phyloP scores from a whole-genome alignment of 108 stramenopile genomes.

The Poteriospumella lacustris region DNA sequence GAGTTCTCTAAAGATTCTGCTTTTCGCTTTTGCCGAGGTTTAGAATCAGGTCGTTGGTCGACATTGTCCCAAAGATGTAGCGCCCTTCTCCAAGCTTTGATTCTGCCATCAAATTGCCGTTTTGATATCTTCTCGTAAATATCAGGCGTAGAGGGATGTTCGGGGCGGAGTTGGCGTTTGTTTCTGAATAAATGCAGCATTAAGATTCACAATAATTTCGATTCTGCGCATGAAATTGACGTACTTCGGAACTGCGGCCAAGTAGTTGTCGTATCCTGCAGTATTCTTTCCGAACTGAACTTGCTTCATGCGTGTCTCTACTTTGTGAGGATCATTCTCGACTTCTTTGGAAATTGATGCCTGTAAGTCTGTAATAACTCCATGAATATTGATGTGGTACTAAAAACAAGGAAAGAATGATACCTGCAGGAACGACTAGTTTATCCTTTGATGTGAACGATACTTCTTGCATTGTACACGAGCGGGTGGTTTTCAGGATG shows the following conservation, averaged over 20 bases:
- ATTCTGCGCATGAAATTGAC: background rate
- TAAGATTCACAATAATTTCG: background rate
- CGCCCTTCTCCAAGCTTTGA: conserved; percentile 25
- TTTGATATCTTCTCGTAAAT: conserved; percentile 2
- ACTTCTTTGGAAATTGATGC: too few species aligned
- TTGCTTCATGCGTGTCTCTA: conserved; percentile 18
- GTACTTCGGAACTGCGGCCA: conserved; percentile 22
- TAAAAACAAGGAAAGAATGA: too few species aligned
- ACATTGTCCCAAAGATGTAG: conserved; percentile 20
- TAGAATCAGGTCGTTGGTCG: background rate
- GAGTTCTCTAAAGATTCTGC: background rate
- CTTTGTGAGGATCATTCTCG: background rate
- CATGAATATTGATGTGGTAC: too few species aligned
- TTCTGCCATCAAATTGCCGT: conserved; percentile 12
- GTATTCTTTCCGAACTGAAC: conserved; percentile 28
- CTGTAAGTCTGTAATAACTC: too few species aligned
- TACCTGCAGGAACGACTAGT: too few species aligned
- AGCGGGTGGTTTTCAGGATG: too few species aligned
- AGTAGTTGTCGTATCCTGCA: conserved; percentile 9
- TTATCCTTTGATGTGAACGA: too few species aligned
- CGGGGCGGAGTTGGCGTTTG: background rate
- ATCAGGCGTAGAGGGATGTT: conserved; percentile 19
- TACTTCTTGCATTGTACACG: too few species aligned
- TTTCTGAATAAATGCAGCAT: background rate
- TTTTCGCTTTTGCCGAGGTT: background rate